phyloP scores from a whole-genome alignment of 164 flowering plant species.

The Nymphaea thermarum region DNA sequence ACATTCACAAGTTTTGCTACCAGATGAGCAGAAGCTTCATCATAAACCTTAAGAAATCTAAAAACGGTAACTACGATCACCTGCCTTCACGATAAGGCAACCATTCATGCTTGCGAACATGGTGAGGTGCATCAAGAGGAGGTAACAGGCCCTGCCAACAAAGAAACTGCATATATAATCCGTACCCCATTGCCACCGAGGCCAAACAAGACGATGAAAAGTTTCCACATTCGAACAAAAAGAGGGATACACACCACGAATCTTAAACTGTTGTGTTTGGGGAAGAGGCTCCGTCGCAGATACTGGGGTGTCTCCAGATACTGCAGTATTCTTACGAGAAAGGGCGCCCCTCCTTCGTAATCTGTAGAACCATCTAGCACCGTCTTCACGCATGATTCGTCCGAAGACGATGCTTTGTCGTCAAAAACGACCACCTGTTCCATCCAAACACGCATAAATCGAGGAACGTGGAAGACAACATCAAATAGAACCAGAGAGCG shows the following conservation, averaged over 20 bases:
- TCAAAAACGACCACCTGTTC: slow-evolving; percentile 79
- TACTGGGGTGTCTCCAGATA: slow-evolving; percentile 99
- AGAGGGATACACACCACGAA: slow-evolving; percentile 49
- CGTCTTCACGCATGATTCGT: slow-evolving; percentile 17
- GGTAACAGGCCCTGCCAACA: slow-evolving; percentile 72
- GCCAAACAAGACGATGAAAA: neutral
- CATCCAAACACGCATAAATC: neutral
- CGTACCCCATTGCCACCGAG: no score
- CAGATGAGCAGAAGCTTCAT: neutral
- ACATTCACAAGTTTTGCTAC: no score
- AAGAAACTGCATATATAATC: neutral
- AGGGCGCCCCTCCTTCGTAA: slow-evolving; percentile 61
- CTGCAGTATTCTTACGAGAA: slow-evolving; percentile 63
- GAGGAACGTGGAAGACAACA: neutral
- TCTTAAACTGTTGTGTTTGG: slow-evolving; percentile 65
- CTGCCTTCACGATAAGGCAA: slow-evolving; percentile 84
- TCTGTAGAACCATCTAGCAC: slow-evolving; percentile 25
- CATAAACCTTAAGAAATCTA: neutral
- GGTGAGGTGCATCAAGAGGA: slow-evolving; percentile 98
- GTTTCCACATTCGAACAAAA: neutral
- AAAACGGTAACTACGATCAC: neutral
- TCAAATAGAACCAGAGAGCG: neutral
- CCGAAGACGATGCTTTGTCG: slow-evolving; percentile 26
- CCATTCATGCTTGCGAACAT: slow-evolving; percentile 98
- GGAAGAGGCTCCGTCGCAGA: slow-evolving; percentile 66